Evolutionary conservation across 331 rosid genomes (phyloP).

Genomic region (Acacia concinna): DNA sequence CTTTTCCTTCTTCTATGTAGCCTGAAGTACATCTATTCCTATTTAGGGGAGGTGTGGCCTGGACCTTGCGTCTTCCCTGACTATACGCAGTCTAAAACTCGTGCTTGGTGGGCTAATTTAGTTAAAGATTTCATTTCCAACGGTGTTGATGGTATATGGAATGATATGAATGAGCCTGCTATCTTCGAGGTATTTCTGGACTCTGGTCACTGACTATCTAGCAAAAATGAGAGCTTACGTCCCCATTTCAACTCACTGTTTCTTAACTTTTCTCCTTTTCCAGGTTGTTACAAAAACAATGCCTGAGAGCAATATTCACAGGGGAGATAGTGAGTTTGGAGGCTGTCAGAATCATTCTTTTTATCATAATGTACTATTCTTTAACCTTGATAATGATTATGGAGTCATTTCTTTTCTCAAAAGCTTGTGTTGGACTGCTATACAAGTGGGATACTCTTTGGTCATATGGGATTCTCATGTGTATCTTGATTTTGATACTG

Average conservation of each 20-base stretch:
- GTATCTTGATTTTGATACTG: conserved; percentile 29
- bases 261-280: conserved; percentile 17
- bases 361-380: conserved; percentile 78
- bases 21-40: conserved; percentile 30
- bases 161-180: conserved; percentile 96
- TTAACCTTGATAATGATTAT: conserved; percentile 30
- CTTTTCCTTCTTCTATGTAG: neutral
- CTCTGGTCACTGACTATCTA: neutral
- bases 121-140: conserved; percentile 74
- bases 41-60: conserved; percentile 85
- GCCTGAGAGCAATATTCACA: conserved; percentile 88
- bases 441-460: conserved; percentile 18
- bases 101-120: conserved; percentile 87
- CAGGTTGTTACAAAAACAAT: conserved; percentile 83
- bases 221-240: neutral
- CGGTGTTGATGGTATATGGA: conserved; percentile 98
- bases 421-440: conserved; percentile 14
- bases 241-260: conserved; percentile 19
- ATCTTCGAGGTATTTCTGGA: conserved; percentile 65
- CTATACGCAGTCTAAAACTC: conserved; percentile 75
- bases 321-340: conserved; percentile 88
- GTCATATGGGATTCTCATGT: conserved; percentile 21
- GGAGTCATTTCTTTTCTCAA: conserved; percentile 20
- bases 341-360: conserved; percentile 81
- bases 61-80: conserved; percentile 96